A percentile compares a stretch with the other conserved stretches of the same genome.
Conservation (phyloP, 2,329 filamentous ascomycete genomes). For the Colletotrichum orbiculare region DNA sequence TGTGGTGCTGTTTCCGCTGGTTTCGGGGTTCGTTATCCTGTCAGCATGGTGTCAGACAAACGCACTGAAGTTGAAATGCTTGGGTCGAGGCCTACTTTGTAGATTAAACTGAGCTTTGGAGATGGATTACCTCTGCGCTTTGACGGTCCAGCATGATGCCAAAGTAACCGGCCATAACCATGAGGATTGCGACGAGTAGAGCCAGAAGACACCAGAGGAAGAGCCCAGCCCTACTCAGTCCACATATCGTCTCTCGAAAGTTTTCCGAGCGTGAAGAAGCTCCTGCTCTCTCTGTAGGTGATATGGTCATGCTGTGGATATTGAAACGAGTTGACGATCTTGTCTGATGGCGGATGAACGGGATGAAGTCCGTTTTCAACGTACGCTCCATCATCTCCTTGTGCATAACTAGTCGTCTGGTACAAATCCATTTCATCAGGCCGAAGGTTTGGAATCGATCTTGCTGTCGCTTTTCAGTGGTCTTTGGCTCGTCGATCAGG, state of each 20-base stretch:
- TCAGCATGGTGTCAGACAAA: no score
- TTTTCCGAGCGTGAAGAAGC: not conserved
- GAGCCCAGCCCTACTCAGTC: conserved; percentile 1
- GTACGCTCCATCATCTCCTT: not conserved
- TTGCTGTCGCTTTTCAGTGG: no score
- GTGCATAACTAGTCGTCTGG: not conserved
- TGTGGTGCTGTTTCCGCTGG: not conserved
- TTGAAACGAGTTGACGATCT: conserved; percentile 1
- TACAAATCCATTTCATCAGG: not conserved
- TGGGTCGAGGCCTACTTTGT: not conserved
- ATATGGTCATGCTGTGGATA: not conserved
- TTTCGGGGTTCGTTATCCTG: conserved; percentile 9
- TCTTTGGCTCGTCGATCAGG: no score
- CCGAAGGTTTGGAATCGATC: no score
- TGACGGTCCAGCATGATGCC: conserved; percentile 22
- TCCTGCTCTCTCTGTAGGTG: not conserved
- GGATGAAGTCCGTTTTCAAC: conserved; percentile 26
- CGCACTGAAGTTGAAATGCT: no score
- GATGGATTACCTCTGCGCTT: conserved; percentile 10
- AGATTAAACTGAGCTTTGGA: not conserved
- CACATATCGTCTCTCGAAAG: conserved; percentile 15
- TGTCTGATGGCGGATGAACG: conserved; percentile 5
- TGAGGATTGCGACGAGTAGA: conserved; percentile 6
- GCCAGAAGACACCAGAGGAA: conserved; percentile 17
- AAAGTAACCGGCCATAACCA: conserved; percentile 9